Base-by-base conservation (phyloP, 495 filamentous ascomycete species). In the Baudoinia panamericana region DNA sequence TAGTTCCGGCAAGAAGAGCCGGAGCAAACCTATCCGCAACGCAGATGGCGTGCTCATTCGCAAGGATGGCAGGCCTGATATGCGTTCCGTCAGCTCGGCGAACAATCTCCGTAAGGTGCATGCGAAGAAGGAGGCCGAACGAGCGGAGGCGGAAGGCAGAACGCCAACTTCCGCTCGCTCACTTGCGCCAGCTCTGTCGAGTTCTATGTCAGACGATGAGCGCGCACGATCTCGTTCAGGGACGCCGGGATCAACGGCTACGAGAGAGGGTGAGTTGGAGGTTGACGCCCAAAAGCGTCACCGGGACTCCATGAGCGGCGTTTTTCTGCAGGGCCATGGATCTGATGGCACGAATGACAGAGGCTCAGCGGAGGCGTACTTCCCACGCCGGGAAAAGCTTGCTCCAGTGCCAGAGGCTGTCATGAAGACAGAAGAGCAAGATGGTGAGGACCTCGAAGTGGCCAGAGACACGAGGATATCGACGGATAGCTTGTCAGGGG, bases 61-160 rank as follows among this genome's bases (percentile, higher is more conserved):
- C 19, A 64, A 64, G 38, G 61, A 64, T 35, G 61, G 61, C n/a
- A 26, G 56, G 16, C 61, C 61, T 8, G 61, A 64, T 27, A 62
- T 59, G 60, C 54, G 61, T 0, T 57, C 53, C 12, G 53, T 60
- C 16, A 59, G 55, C 32, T 56, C 50, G 3, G 58, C 61, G 26
- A 54, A 56, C 11, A 64, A 64, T 43, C 46, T 64, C 23, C 48
- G 60, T 13, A 63, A 61, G 44, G 60, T 64, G 12, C 60, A 64
- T 50, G 60, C 58, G 13, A 46, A 53, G 35, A 60, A 60, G 36
- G 61, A 64, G 23, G 48, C 43, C 5, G 43, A 46, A 39, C 43
- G 43, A 1, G 43, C 24, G 3, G 48, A 46, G 43, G 31, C 16
- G 36, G 48, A 43, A 25, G 48, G 42, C 19, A 4, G 32, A 23